A percentile compares a stretch with the other conserved stretches of the same genome.
Evolutionary conservation across 345 rosid species (phyloP).

Genomic region (Hibiscus trionum): DNA sequence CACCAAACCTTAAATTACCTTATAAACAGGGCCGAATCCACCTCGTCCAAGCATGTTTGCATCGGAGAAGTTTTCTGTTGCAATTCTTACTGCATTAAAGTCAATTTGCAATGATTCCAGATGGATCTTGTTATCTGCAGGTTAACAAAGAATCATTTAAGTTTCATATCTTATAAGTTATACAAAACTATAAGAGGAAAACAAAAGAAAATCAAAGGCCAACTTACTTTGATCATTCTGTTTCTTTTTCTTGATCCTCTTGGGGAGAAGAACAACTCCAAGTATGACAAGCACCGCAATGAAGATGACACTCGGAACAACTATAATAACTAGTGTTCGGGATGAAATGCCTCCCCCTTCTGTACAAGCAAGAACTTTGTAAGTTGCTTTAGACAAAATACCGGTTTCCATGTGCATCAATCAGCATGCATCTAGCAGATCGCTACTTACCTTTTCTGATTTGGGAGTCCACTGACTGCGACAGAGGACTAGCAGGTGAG

Average conservation of each 20-base stretch:
- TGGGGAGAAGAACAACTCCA: conserved; percentile 5
- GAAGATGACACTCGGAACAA: conserved; percentile 17
- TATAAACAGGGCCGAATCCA: conserved; percentile 9
- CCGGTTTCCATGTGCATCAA: background rate
- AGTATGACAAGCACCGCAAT: conserved; percentile 1
- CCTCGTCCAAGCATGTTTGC: conserved; percentile 4
- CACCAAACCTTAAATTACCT: background rate
- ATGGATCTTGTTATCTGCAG: background rate
- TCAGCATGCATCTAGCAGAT: background rate
- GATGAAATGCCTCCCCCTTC: background rate
- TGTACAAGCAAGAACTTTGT: background rate
- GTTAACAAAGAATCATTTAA: too few species aligned
- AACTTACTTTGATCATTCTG: too few species aligned
- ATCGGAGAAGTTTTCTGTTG: background rate
- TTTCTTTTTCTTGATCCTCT: conserved; percentile 4
- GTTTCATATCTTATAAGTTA: too few species aligned
- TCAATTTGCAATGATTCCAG: conserved; percentile 6
- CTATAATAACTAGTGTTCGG: conserved; percentile 9
- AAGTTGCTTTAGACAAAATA: background rate
- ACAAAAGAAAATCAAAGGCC: too few species aligned
- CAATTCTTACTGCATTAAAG: background rate
- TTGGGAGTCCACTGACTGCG: background rate
- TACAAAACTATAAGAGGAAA: too few species aligned
- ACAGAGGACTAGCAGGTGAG: background rate
- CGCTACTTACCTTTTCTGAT: background rate